A percentile compares a stretch with the other conserved stretches of the same genome.
phyloP scores from a whole-genome alignment of 179 eudicot genomes.

The Monotropa hypopitys region DNA sequence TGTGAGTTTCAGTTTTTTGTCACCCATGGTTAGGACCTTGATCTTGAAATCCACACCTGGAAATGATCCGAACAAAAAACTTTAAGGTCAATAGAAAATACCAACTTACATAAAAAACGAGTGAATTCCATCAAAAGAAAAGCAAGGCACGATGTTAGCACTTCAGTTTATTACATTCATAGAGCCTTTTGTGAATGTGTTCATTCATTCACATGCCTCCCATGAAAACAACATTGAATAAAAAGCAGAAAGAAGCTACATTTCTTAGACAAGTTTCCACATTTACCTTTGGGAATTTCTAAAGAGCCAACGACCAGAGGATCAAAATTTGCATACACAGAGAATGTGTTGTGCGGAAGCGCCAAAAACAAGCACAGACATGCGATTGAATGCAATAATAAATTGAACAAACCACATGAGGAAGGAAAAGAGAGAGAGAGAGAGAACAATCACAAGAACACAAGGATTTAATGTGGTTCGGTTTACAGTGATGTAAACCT shows the following conservation, averaged over 20 bases:
- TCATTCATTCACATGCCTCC: background rate
- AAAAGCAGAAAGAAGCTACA: background rate
- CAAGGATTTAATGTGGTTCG: no score
- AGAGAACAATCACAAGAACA: no score
- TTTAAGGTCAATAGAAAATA: background rate
- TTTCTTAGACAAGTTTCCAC: background rate
- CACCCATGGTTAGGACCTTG: conserved; percentile 35
- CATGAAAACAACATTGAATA: background rate
- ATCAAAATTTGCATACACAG: background rate
- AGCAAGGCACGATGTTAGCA: background rate
- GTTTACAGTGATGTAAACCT: no score
- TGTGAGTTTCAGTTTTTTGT: conserved; percentile 45
- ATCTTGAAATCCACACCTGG: conserved; percentile 67
- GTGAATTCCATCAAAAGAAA: background rate
- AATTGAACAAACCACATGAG: no score
- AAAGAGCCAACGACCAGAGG: background rate
- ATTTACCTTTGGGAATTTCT: no score
- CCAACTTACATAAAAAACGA: background rate
- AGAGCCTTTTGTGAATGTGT: background rate
- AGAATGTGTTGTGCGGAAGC: no score
- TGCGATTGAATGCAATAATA: no score
- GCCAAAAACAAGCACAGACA: no score
- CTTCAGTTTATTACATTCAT: background rate
- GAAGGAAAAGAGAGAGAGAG: no score
- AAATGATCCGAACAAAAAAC: conserved; percentile 3